Evolutionary conservation across 306 rosid species (phyloP), one percentile per base, ranked within the genome.

Genomic region (Potentilla sterilis): DNA sequence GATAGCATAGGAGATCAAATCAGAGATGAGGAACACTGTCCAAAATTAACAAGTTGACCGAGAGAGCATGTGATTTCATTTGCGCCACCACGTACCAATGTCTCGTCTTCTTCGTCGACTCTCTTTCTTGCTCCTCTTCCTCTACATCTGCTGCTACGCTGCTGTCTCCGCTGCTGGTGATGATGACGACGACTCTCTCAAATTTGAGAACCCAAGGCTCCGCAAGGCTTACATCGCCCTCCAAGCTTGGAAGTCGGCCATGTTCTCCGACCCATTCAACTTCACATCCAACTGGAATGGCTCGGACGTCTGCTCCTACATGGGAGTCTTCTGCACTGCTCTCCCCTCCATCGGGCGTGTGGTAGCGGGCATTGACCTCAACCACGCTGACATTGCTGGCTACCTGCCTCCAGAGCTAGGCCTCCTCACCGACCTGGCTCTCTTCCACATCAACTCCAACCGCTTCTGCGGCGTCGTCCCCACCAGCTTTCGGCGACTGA

Each of bases 381-480:
- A 78, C 66, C 81, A 78, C 35, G 81, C 77, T 6, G 81, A 78
- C 77, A 71, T 78, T 72, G 81, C 81, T 7, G 81, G 81, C 1
- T 78, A 61, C 51, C 73, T 78, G 13, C 81, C 81, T 16, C 66
- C 67, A 2, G 81, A 78, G 77, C 57, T 78, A 16, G 81, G 81
- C 57, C 73, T 78, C 34, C 81, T 78, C 65, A 22, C 72, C 13
- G 81, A 78, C 55, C 77, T 78, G 11, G 77, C 81, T 19, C 77
- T 78, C 58, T 78, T 78, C 72, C 81, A 78, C 70, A 38, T 78
- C 72, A 78, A 78, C 77, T 78, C 81, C 59, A 78, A 78, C 72
- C 70, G 81, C 34, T 78, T 78, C 64, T 78, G 81, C 55, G 81
- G 81, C 72, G 67, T 72, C 15, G 77, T 78, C 43, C 81, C 81